These are phyloP conservation scores for Halteria grandinella DNA, from an alignment of 73 alveolate species.

Conservation along the genomic window DNA sequence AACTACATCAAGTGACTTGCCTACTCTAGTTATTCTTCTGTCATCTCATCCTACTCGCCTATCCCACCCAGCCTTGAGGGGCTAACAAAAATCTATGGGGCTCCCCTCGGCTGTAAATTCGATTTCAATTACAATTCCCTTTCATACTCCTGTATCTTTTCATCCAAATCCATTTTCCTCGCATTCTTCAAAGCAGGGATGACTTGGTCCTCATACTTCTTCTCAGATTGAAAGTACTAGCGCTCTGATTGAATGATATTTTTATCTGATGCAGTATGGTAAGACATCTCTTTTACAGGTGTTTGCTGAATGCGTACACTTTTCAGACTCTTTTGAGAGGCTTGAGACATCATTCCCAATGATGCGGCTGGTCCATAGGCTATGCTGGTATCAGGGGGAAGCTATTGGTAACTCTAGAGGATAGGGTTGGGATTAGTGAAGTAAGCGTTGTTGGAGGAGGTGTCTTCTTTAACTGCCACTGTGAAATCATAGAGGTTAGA, in stretches of 20 bases:
- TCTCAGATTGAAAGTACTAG: conserved; percentile 3
- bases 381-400: no score
- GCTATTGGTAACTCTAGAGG: no score
- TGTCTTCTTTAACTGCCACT: conserved; percentile 27
- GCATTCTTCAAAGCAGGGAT: not conserved
- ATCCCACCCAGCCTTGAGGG: not conserved
- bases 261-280: no score
- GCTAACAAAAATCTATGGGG: no score
- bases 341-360: no score
- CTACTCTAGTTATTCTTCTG: conserved; percentile 11
- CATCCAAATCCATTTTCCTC: not conserved
- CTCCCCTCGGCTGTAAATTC: not conserved
- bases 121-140: not conserved
- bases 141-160: conserved; percentile 12
- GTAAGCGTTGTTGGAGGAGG: conserved; percentile 7
- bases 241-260: no score
- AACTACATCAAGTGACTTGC: conserved; percentile 15
- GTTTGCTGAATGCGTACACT: no score
- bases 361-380: no score
- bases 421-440: no score
- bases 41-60: conserved; percentile 1
- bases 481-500: conserved; percentile 7
- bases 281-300: no score
- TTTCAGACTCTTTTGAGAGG: no score
- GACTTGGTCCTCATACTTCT: conserved; percentile 47